Evolutionary conservation across 2,329 filamentous ascomycete genomes (phyloP).

Genomic region (Aspergillus thermomutatus): DNA sequence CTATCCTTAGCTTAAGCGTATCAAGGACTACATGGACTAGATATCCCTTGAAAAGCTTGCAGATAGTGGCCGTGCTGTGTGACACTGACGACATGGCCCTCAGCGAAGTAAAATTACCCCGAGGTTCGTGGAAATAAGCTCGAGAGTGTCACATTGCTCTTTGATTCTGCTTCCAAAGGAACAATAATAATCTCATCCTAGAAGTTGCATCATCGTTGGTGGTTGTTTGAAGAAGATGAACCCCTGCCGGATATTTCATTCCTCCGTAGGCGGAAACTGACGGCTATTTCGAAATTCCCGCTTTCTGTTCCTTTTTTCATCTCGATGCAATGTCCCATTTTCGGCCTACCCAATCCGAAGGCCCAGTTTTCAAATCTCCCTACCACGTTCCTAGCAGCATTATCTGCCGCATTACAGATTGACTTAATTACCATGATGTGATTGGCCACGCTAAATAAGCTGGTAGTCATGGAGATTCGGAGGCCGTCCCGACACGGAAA

Average conservation of each 20-base stretch:
- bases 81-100: too few species aligned
- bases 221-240: not conserved
- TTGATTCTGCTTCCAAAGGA: too few species aligned
- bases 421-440: slow-evolving; percentile 2
- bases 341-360: not conserved
- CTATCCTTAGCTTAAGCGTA: too few species aligned
- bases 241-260: not conserved
- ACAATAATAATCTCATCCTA: too few species aligned
- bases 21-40: too few species aligned
- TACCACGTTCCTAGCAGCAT: not conserved
- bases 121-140: too few species aligned
- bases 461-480: slow-evolving; percentile 20
- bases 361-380: not conserved
- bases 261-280: slow-evolving; percentile 4
- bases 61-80: too few species aligned
- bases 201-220: not conserved
- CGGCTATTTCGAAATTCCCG: slow-evolving; percentile 15
- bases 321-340: not conserved
- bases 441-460: slow-evolving; percentile 10
- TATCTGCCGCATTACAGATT: not conserved
- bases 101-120: too few species aligned
- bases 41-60: too few species aligned
- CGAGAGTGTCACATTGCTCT: too few species aligned
- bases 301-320: not conserved
- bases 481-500: slow-evolving; percentile 12